phyloP scores from a whole-genome alignment of 2,329 filamentous ascomycete species.

The Parastagonospora avenae region DNA sequence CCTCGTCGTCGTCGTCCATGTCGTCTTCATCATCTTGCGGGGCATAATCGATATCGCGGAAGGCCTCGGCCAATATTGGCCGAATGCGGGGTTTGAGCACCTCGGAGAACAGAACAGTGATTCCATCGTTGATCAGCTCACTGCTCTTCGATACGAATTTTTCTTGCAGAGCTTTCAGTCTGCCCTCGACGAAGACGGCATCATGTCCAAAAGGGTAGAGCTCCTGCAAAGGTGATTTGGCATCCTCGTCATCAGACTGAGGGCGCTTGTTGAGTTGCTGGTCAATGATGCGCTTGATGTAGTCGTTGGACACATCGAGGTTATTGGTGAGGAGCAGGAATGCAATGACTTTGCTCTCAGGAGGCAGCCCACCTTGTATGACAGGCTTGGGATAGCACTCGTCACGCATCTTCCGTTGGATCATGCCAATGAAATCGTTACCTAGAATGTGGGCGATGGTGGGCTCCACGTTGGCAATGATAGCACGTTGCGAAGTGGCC shows the following conservation, averaged over 20 bases:
- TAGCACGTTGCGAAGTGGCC: slow-evolving; percentile 79
- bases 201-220: slow-evolving; percentile 84
- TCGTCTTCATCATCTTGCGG: slow-evolving; percentile 61
- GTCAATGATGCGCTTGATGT: slow-evolving; percentile 82
- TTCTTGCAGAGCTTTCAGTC: slow-evolving; percentile 70
- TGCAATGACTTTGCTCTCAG: slow-evolving; percentile 83
- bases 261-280: slow-evolving; percentile 59
- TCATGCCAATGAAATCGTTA: slow-evolving; percentile 93
- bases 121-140: slow-evolving; percentile 82
- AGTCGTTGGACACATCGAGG: slow-evolving; percentile 89
- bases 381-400: slow-evolving; percentile 86
- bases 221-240: slow-evolving; percentile 53
- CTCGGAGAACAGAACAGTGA: slow-evolving; percentile 84
- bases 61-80: slow-evolving; percentile 83
- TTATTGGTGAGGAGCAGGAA: slow-evolving; percentile 97
- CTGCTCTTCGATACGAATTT: slow-evolving; percentile 77
- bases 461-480: slow-evolving; percentile 78
- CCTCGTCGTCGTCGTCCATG: slow-evolving; percentile 52
- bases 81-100: slow-evolving; percentile 85
- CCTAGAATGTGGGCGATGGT: slow-evolving; percentile 80
- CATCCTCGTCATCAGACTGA: slow-evolving; percentile 47
- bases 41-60: slow-evolving; percentile 86
- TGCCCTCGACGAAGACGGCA: slow-evolving; percentile 68
- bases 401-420: slow-evolving; percentile 96
- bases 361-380: slow-evolving; percentile 79